Evolutionary conservation across 169 alveolate genomes (phyloP).

Genomic region (Plasmodium gonderi): DNA sequence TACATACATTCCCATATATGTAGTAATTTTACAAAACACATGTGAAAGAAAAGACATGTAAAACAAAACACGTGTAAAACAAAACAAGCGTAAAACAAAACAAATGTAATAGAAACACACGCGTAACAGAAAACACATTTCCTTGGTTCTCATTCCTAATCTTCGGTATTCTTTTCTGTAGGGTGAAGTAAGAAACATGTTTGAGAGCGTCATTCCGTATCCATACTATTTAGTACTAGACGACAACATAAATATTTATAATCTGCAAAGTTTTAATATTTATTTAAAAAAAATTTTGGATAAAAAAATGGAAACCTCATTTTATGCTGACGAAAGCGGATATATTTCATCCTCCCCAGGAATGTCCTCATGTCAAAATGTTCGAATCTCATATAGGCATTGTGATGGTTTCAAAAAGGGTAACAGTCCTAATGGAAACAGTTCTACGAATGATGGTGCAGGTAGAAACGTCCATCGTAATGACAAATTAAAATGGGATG

Average conservation of each 20-base stretch:
- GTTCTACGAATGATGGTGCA: not conserved
- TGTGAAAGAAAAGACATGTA: too few relatives aligned
- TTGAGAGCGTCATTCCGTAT: slow-evolving; percentile 63
- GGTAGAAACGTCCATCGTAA: not conserved
- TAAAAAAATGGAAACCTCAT: slow-evolving; percentile 11
- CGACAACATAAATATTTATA: slow-evolving; percentile 42
- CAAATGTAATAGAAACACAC: not conserved
- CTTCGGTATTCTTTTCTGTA: not conserved
- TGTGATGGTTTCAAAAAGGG: not conserved
- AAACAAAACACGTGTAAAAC: not conserved
- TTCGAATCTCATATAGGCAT: not conserved
- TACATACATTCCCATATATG: too few relatives aligned
- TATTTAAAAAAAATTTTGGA: slow-evolving; percentile 38
- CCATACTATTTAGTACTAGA: slow-evolving; percentile 72
- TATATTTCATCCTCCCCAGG: not conserved
- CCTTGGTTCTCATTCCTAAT: not conserved
- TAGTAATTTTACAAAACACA: too few relatives aligned
- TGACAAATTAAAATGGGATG: not conserved
- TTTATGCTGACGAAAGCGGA: slow-evolving; percentile 8
- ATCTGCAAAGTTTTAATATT: slow-evolving; percentile 50
- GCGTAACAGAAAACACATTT: not conserved
- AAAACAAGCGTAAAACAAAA: not conserved
- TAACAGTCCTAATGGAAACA: not conserved
- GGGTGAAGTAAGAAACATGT: slow-evolving; percentile 44
- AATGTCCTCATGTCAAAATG: not conserved